Conservation (phyloP, 2,329 filamentous ascomycete species). For the Pyricularia pennisetigena region DNA sequence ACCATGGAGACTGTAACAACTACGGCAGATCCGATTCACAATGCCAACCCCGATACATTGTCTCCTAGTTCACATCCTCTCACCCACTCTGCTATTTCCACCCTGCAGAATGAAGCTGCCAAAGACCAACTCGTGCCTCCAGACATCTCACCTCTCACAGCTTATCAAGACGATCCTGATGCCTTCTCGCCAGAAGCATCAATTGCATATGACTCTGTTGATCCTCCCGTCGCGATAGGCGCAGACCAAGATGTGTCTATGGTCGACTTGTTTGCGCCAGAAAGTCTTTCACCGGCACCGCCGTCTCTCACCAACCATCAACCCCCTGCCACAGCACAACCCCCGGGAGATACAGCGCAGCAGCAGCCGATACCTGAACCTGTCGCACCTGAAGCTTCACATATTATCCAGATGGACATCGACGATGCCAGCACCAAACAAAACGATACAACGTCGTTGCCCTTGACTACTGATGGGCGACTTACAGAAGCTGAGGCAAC, state of each 20-base stretch:
- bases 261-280: constrained; percentile 12
- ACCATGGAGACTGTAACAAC: not conserved
- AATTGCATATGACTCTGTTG: not conserved
- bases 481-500: not conserved
- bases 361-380: not conserved
- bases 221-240: not conserved
- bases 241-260: constrained; percentile 14
- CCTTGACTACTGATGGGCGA: not conserved
- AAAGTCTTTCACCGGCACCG: too few relatives aligned
- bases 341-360: not conserved
- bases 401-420: not conserved
- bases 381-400: not conserved
- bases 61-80: not conserved
- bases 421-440: not conserved
- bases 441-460: not conserved
- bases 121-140: not conserved
- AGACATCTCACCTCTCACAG: constrained; percentile 3
- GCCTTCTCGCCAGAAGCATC: constrained; percentile 3
- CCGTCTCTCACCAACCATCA: not conserved
- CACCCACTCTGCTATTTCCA: not conserved
- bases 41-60: not conserved
- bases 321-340: not conserved
- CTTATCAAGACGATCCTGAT: not conserved
- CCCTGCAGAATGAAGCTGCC: not conserved
- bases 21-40: not conserved